A percentile compares a stretch with the other conserved stretches of the same genome.
Evolutionary conservation across 106 monocot genomes (phyloP).

Genomic region (Posidonia australis): DNA sequence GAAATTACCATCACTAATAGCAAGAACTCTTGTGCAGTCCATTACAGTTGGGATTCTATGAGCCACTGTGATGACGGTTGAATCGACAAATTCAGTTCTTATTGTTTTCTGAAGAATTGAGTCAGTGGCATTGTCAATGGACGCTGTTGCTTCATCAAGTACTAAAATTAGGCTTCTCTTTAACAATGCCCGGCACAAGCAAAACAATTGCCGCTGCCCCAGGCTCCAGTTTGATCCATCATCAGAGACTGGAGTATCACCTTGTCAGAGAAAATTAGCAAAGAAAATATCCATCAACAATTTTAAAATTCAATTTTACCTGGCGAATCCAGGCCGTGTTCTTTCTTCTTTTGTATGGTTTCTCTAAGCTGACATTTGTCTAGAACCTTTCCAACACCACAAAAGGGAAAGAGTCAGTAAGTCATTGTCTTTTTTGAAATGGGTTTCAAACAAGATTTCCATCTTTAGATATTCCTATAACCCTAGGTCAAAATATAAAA

Average conservation of each 20-base stretch:
- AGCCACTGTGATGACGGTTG: slow-evolving; percentile 91
- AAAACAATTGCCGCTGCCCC: slow-evolving; percentile 88
- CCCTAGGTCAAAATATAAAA: background rate
- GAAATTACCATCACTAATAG: slow-evolving; percentile 68
- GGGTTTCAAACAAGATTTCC: too few species aligned
- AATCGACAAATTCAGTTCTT: slow-evolving; percentile 63
- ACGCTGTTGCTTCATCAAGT: slow-evolving; percentile 96
- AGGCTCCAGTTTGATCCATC: slow-evolving; percentile 97
- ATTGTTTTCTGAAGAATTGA: slow-evolving; percentile 83
- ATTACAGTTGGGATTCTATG: slow-evolving; percentile 93
- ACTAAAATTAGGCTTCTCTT: slow-evolving; percentile 69
- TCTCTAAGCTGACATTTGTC: slow-evolving; percentile 88
- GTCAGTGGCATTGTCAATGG: slow-evolving; percentile 89
- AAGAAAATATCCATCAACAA: background rate
- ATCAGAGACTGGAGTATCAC: slow-evolving; percentile 53
- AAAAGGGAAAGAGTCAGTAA: background rate
- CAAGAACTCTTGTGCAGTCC: slow-evolving; percentile 89
- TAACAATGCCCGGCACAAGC: slow-evolving; percentile 74
- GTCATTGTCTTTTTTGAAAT: too few species aligned
- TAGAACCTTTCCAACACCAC: slow-evolving; percentile 33
- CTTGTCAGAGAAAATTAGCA: background rate
- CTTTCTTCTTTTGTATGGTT: slow-evolving; percentile 55
- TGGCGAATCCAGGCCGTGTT: slow-evolving; percentile 55
- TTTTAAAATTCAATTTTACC: slow-evolving; percentile 25
- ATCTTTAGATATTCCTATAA: too few species aligned